phyloP scores from a whole-genome alignment of 2,329 filamentous ascomycete genomes.

The Scolecobasidium constrictum region DNA sequence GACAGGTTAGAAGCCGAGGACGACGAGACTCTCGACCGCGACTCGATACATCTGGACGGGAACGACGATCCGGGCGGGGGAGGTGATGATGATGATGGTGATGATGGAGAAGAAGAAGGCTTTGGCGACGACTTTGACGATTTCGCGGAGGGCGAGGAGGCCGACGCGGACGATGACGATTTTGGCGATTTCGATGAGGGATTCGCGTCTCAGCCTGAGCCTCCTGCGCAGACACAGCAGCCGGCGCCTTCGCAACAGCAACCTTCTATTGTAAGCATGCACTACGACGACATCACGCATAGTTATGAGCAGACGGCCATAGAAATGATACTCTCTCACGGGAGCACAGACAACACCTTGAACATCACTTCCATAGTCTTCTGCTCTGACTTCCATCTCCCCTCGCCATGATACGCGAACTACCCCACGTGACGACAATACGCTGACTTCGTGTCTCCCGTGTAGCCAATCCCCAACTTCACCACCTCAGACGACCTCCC shows the following conservation, averaged over 20 bases:
- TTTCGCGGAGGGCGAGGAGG: conserved; percentile 42
- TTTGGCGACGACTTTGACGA: conserved; percentile 60
- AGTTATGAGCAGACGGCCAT: not conserved
- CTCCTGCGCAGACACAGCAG: no score
- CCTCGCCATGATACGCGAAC: no score
- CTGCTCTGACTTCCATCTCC: not conserved
- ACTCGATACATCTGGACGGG: conserved; percentile 13
- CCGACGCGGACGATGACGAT: conserved; percentile 29
- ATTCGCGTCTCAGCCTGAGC: no score
- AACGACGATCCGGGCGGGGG: conserved; percentile 33
- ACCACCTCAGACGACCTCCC: conserved; percentile 47
- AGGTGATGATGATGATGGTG: conserved; percentile 28
- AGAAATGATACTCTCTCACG: not conserved
- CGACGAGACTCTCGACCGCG: conserved; percentile 20
- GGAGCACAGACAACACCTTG: not conserved
- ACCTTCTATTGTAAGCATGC: conserved; percentile 37
- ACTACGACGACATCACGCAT: conserved; percentile 11
- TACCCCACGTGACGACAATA: no score
- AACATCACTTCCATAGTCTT: not conserved
- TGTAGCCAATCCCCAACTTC: conserved; percentile 57
- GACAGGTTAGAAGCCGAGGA: conserved; percentile 31
- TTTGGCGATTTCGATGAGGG: conserved; percentile 42
- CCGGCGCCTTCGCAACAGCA: conserved; percentile 27
- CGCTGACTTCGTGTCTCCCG: conserved; percentile 6
- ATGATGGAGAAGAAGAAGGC: conserved; percentile 56